Evolutionary conservation across 129 eudicot genomes (phyloP), one percentile per base, ranked within the genome.

Genomic region (Saposhnikovia divaricata): DNA sequence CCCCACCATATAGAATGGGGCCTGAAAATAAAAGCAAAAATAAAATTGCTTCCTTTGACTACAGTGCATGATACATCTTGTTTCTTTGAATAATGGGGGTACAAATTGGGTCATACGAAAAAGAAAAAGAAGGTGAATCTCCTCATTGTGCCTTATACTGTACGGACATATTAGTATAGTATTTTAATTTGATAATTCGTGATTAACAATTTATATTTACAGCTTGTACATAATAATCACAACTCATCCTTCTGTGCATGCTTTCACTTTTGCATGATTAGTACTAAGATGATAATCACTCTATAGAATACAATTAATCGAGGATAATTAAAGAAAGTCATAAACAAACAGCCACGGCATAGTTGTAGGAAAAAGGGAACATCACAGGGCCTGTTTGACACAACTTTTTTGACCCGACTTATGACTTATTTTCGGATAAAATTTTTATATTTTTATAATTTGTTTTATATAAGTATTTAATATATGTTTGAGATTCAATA

Each of bases 81-180:
- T 61, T 25, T 61, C 16, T 61, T 61, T 61, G 69, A 61, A 61
- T 61, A 2, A 61, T 61, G 69, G 69, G 69, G 27, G 2, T 21
- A 18, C 63, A 53, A 19, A 4, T 21, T 6, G 63, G 63, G 69
- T 61, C 66, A 61, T 3, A n/a, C 25, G 31, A n/a, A 59, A 59
- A 59, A 59, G 68, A n/a, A 61, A 61, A 61, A 61, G 69, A 61
- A 61, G 69, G 15, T 25, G 69, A 61, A n/a, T 59, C 68, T 59
- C n/a, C 68, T 59, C 11, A 9, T n/a, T 8, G n/a, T 59, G 68
- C 68, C n/a, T 59, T 23, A 23, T n/a, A 59, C 31, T 59, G 66
- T 8, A 23, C 68, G 68, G 68, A 59, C 14, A 59, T 23, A 19
- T 57, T 40, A 15, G 16, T 19, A 57, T 57, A 7, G 23, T 7